A percentile compares a stretch with the other conserved stretches of the same genome.
Conservation (phyloP, 2,329 filamentous ascomycete species). For the Lachnellula subtilissima region DNA sequence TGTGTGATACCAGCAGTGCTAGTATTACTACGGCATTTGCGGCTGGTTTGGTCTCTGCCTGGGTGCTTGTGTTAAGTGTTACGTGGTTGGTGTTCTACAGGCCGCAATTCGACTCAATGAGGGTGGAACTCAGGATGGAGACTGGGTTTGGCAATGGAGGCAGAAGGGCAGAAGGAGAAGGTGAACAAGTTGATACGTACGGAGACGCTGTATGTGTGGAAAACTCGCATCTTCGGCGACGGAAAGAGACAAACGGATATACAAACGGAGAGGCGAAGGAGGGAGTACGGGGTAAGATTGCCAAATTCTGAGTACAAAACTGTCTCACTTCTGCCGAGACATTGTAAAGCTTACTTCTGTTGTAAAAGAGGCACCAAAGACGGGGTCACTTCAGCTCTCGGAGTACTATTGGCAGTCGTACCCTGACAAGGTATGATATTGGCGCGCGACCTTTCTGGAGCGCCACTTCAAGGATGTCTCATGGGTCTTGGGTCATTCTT, state of each 20-base stretch:
- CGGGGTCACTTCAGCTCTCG: neutral
- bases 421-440: slow-evolving; percentile 42
- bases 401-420: slow-evolving; percentile 57
- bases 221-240: neutral
- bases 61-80: slow-evolving; percentile 46
- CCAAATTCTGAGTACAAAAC: neutral
- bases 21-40: slow-evolving; percentile 49
- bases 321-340: neutral
- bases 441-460: too few relatives aligned
- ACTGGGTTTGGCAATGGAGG: slow-evolving; percentile 19
- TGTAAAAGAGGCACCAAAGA: too few relatives aligned
- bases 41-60: slow-evolving; percentile 45
- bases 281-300: neutral
- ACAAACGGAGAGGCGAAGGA: neutral
- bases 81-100: slow-evolving; percentile 49
- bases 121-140: slow-evolving; percentile 29
- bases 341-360: too few relatives aligned
- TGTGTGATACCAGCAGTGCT: slow-evolving; percentile 42
- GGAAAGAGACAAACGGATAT: slow-evolving; percentile 11
- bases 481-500: too few relatives aligned
- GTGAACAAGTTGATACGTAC: neutral
- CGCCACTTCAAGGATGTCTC: too few relatives aligned
- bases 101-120: slow-evolving; percentile 53
- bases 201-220: neutral
- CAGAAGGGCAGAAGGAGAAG: neutral